phyloP scores from a whole-genome alignment of 805 yeast genomes.

The Hanseniaspora nectarophila region DNA sequence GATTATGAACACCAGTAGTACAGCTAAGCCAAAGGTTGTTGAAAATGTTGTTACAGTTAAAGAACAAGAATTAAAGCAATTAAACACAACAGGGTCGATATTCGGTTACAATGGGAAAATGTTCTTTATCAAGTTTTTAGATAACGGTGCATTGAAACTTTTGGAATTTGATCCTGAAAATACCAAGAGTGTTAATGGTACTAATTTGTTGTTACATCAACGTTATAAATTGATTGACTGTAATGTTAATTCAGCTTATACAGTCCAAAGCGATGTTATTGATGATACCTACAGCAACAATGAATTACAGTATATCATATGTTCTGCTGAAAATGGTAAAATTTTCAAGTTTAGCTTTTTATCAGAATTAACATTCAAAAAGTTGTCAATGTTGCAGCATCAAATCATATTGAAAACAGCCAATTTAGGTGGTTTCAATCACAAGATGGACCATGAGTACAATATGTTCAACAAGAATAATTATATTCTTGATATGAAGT shows the following conservation, averaged over 20 bases:
- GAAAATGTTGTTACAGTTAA: constrained; percentile 53
- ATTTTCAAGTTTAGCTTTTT: constrained; percentile 63
- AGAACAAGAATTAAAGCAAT: constrained; percentile 55
- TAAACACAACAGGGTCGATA: constrained; percentile 74
- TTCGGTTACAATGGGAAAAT: constrained; percentile 71
- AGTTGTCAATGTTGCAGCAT: constrained; percentile 76
- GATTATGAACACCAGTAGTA: constrained; percentile 1
- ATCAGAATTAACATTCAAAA: constrained; percentile 60
- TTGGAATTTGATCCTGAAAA: constrained; percentile 38
- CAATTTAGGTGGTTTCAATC: constrained; percentile 71
- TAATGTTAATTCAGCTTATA: constrained; percentile 2
- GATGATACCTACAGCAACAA: constrained; percentile 5
- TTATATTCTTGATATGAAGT: constrained; percentile 8
- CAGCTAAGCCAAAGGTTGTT: not conserved
- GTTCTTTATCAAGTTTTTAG: constrained; percentile 57
- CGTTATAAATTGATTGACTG: constrained; percentile 4
- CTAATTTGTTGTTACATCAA: constrained; percentile 24
- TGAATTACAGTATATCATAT: constrained; percentile 31
- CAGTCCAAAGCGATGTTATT: constrained; percentile 2
- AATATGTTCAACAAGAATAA: constrained; percentile 26
- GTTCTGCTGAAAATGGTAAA: constrained; percentile 70
- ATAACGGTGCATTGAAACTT: constrained; percentile 43
- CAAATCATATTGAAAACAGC: constrained; percentile 68
- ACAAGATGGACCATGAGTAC: constrained; percentile 40
- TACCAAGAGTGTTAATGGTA: constrained; percentile 23